Conservation (phyloP, 2,329 filamentous ascomycete genomes). For the Zalaria sp. region DNA sequence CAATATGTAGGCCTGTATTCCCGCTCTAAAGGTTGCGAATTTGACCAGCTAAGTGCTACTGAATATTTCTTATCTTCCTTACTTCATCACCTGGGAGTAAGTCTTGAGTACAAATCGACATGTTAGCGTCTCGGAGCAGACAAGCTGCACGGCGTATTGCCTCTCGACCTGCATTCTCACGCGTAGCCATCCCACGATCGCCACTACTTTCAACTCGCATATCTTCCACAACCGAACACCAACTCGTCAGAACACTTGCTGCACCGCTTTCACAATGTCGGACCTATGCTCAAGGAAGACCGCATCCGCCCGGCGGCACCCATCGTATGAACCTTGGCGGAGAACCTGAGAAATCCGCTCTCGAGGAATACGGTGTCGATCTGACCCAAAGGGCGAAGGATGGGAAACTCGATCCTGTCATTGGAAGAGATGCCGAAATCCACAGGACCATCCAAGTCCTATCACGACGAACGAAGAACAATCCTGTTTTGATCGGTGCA, state of each 20-base stretch:
- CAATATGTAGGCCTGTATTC: too few relatives aligned
- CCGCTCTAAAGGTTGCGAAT: too few relatives aligned
- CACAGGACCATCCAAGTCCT: slow-evolving; percentile 89
- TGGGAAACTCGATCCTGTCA: slow-evolving; percentile 90
- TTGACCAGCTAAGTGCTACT: too few relatives aligned
- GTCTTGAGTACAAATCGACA: background rate
- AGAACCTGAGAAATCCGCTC: slow-evolving; percentile 64
- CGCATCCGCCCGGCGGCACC: slow-evolving; percentile 80
- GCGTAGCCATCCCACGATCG: background rate
- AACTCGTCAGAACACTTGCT: background rate
- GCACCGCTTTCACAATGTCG: slow-evolving; percentile 19
- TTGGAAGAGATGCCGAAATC: slow-evolving; percentile 83
- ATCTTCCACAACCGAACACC: background rate
- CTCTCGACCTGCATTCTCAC: background rate
- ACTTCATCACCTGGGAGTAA: too few relatives aligned
- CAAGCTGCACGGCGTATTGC: background rate
- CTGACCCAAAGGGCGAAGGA: slow-evolving; percentile 71
- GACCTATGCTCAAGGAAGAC: slow-evolving; percentile 37
- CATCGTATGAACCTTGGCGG: slow-evolving; percentile 83
- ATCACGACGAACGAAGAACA: slow-evolving; percentile 87
- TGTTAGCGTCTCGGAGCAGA: slow-evolving; percentile 4
- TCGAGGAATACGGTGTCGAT: slow-evolving; percentile 86
- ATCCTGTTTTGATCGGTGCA: slow-evolving; percentile 83
- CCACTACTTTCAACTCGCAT: background rate
- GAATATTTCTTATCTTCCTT: too few relatives aligned